phyloP scores from a whole-genome alignment of 768 basidiomycete species.

The Wakefieldia striispora region DNA sequence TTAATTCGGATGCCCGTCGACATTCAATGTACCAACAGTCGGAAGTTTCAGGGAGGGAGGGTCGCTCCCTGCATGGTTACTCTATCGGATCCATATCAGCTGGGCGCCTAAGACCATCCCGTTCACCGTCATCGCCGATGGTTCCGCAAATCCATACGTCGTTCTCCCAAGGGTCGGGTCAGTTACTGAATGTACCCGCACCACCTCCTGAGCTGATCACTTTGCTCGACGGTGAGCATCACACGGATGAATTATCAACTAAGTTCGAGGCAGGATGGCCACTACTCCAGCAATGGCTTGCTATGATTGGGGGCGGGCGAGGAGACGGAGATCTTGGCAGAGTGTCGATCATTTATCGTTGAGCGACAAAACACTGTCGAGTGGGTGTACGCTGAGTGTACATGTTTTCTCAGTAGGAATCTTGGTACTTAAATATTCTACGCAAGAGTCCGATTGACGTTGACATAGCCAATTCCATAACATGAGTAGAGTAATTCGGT shows the following conservation, averaged over 20 bases:
- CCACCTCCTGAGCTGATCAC: conserved; percentile 54
- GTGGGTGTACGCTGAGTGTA: neutral
- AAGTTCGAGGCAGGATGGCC: conserved; percentile 84
- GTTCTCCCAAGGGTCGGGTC: conserved; percentile 24
- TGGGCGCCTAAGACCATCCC: conserved; percentile 48
- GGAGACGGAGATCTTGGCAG: conserved; percentile 69
- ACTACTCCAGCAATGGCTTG: conserved; percentile 70
- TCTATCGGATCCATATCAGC: conserved; percentile 27
- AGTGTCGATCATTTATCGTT: conserved; percentile 79
- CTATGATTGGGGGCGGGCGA: conserved; percentile 55
- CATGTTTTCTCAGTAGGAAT: neutral
- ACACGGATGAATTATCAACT: conserved; percentile 87
- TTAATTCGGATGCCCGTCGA: conserved; percentile 31
- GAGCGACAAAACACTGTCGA: conserved; percentile 15
- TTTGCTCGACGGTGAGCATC: conserved; percentile 84
- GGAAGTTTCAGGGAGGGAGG: conserved; percentile 20
- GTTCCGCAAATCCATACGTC: conserved; percentile 32
- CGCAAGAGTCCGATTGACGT: conserved; percentile 76
- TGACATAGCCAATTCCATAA: conserved; percentile 89
- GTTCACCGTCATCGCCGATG: conserved; percentile 59
- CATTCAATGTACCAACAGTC: conserved; percentile 21
- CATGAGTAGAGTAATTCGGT: conserved; percentile 80
- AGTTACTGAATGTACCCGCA: conserved; percentile 16
- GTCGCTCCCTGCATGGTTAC: conserved; percentile 22
- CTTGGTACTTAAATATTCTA: conserved; percentile 32